Conservation (phyloP, 1,284 basidiomycete species). For the Gastroboletus turbinatus region DNA sequence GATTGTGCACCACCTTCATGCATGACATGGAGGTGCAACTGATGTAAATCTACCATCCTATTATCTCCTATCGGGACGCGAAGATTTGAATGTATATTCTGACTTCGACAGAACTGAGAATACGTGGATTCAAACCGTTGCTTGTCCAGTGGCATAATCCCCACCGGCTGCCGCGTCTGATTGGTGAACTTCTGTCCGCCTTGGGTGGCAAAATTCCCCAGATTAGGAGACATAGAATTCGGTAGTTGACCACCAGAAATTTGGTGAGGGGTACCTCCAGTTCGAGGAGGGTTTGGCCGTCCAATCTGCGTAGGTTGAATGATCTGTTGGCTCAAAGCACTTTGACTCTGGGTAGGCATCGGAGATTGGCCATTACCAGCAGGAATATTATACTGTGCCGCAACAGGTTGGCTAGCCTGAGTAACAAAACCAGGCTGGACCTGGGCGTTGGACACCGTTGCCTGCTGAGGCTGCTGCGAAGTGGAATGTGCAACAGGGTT, state of each 20-base stretch:
- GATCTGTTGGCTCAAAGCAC: conserved; percentile 23
- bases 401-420: conserved; percentile 24
- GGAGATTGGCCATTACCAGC: conserved; percentile 21
- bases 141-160: conserved; percentile 45
- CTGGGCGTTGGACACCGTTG: conserved; percentile 11
- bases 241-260: conserved; percentile 22
- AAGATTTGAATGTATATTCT: conserved; percentile 38
- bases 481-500: conserved; percentile 19
- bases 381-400: conserved; percentile 27
- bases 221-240: conserved; percentile 26
- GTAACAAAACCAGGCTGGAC: conserved; percentile 25
- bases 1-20: conserved; percentile 49
- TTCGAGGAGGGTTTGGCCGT: conserved; percentile 32
- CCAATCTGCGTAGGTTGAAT: conserved; percentile 24
- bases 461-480: conserved; percentile 22
- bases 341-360: conserved; percentile 25
- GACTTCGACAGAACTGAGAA: conserved; percentile 45
- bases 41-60: conserved; percentile 54
- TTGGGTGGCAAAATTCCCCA: conserved; percentile 24
- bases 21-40: conserved; percentile 57
- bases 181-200: conserved; percentile 26
- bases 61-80: conserved; percentile 48
- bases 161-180: conserved; percentile 15
- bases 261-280: conserved; percentile 35
- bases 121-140: conserved; percentile 50